Percentiles rank a stretch among this genome's conserved stretches.
Conservation (phyloP, 495 filamentous ascomycete species). For the Friedmanniomyces simplex region DNA sequence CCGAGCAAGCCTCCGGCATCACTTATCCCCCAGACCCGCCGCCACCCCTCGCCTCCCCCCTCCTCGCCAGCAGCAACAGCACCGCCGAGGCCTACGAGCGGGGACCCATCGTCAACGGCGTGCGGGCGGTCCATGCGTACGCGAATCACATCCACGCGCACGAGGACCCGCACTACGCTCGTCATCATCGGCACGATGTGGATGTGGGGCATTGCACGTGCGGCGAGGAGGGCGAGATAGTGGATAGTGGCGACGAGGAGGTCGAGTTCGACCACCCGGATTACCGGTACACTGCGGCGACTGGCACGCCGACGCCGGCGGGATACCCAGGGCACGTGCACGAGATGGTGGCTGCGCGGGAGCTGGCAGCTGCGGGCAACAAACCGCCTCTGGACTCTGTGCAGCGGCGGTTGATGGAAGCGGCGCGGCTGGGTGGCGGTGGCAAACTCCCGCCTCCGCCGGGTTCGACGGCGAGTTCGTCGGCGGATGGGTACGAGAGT, state of each 20-base stretch:
- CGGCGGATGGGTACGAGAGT: constrained; percentile 77
- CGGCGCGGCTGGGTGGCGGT: neutral
- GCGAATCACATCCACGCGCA: constrained; percentile 5
- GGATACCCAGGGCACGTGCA: neutral
- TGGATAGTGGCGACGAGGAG: constrained; percentile 20
- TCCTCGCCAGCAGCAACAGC: constrained; percentile 33
- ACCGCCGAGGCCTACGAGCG: constrained; percentile 24
- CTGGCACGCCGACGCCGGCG: neutral
- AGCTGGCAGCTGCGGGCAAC: constrained; percentile 1
- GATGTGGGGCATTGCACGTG: constrained; percentile 18
- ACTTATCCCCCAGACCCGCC: constrained; percentile 64
- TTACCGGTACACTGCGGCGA: constrained; percentile 22
- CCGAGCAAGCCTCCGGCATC: constrained; percentile 72
- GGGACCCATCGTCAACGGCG: constrained; percentile 22
- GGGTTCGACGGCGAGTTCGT: constrained; percentile 27
- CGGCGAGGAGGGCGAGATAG: constrained; percentile 10
- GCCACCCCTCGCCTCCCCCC: constrained; percentile 56
- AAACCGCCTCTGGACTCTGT: constrained; percentile 12
- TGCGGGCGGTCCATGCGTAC: neutral
- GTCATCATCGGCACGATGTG: neutral
- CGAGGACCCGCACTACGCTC: constrained; percentile 7
- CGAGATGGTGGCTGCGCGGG: neutral
- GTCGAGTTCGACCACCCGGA: constrained; percentile 26
- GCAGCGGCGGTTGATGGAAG: constrained; percentile 10
- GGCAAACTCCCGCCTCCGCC: constrained; percentile 20